These are phyloP conservation scores for Coprinopsis cinerea DNA, from an alignment of 768 basidiomycete genomes.

Conservation along the genomic window DNA sequence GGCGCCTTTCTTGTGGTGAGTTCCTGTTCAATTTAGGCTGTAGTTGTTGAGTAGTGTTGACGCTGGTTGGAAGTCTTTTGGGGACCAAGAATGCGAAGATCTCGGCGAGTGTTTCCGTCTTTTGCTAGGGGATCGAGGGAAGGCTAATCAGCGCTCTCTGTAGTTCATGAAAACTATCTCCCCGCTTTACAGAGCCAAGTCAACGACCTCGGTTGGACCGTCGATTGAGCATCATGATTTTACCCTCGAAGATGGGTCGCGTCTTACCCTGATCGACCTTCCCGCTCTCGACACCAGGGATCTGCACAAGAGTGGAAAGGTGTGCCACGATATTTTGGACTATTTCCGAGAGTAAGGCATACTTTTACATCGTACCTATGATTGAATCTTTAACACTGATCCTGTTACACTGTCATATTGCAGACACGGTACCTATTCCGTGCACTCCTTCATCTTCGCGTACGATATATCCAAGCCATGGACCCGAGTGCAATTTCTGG, in stretches of 20 bases:
- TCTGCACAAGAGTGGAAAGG: not conserved
- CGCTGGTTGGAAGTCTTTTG: not conserved
- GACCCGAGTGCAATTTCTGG: not conserved
- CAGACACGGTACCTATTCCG: not conserved
- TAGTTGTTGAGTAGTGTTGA: not conserved
- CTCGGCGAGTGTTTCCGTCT: not conserved
- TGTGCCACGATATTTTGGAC: not conserved
- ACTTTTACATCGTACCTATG: not conserved
- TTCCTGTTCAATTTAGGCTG: not conserved
- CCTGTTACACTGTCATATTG: not conserved
- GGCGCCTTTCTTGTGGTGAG: not conserved
- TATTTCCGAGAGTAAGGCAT: not conserved
- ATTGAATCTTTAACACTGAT: not conserved
- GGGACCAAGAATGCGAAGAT: slow-evolving; percentile 1
- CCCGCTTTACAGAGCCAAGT: not conserved
- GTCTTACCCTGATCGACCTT: not conserved
- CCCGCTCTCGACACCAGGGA: not conserved
- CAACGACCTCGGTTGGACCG: not conserved
- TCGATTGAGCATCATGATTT: not conserved
- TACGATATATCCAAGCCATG: slow-evolving; percentile 1
- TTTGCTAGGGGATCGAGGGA: not conserved
- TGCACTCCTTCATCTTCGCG: not conserved
- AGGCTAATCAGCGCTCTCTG: not conserved
- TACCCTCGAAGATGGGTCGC: not conserved
- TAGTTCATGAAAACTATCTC: not conserved